Base-by-base conservation (phyloP, 768 basidiomycete species). In the Mycena chlorophos region DNA sequence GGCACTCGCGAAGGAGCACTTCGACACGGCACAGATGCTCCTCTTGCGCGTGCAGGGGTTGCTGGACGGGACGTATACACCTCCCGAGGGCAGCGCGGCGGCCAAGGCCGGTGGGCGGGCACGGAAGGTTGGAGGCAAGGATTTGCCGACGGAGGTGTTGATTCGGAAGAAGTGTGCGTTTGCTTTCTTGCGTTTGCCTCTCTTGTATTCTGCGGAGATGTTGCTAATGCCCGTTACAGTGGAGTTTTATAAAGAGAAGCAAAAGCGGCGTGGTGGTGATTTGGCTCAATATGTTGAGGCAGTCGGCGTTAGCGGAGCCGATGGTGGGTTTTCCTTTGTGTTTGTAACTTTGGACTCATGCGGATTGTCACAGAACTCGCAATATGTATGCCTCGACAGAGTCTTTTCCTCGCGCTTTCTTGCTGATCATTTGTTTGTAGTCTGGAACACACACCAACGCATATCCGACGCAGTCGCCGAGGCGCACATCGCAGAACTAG, bases 371-470 rank as follows among this genome's bases (percentile, higher is more conserved):
- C 56, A 87, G 90, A 91, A 66, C 75, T 92, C 26, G 85, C 72
- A 2, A 78, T 91, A 49, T 90, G 89, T 90, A 63, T 60, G 84
- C 38, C 54, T 29, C 25, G 37, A 23, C 20, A 12, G 28, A 27
- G 28, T 46, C n/a, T 4, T 23, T 31, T 4, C 26, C 10, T 28
- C 54, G 29, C 43, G n/a, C 6, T 20, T 19, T 22, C 27, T 4
- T 14, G 3, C 23, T 30, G 27, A 22, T 22, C 27, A 0, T 25
- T 61, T 43, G 51, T 56, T 30, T 5, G 43, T 52, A 89, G 88
- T 91, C 70, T 91, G 90, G 89, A 92, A 91, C 64, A 85, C 78
- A 0, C 86, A 90, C 65, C 67, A 79, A n/a, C 81, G 87, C 3
- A 78, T 89, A 40, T 73, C 76, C 5, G 70, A 74, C 17, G 68